Evolutionary conservation across 768 basidiomycete species (phyloP), one percentile per base, ranked within the genome.

Genomic region (Rhodotorula paludigena): DNA sequence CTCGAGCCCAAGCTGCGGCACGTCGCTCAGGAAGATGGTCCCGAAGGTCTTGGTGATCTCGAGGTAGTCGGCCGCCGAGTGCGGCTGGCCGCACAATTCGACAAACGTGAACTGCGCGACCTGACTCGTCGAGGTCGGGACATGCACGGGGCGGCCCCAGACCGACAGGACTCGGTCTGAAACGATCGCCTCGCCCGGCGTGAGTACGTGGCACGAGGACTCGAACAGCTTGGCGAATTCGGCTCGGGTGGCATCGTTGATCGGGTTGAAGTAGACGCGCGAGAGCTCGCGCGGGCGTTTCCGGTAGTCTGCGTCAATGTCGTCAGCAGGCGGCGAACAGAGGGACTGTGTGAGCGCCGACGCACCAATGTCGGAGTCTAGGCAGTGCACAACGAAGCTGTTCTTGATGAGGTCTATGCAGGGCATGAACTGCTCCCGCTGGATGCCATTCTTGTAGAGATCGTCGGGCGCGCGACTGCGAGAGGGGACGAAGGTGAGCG

Each of bases 361-460:
- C 82, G 65, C 57, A 89, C 92, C 92, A 63, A 91, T 96, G 44
- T 88, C 90, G n/a, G 93, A 97, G 78, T 97, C 88, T 33, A 99
- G 84, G 78, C 97, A 92, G 0, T 89, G 89, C 21, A 98, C 87
- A 55, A 88, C 85, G 69, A 96, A 92, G 21, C 83, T 85, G 1
- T 85, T 79, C 80, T 96, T 97, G 72, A 99, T 84, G 36, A 98
- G 83, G 55, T 97, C 89, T 66, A 99, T 98, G 35, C 92, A 87
- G 16, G 96, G 96, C 53, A 97, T 76, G 80, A 99, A 99, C 75
- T 91, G 93, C 8, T 88, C 84, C 6, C 96, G 85, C 77, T 99
- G 96, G 49, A 99, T 96, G 1, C 96, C 96, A 71, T 98, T 98
- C 84, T 94, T 93, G 82, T 99, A 99, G 2, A 99, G 82, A 38